Conservation (phyloP, 805 yeast species). For the Lachancea kluyveri region DNA sequence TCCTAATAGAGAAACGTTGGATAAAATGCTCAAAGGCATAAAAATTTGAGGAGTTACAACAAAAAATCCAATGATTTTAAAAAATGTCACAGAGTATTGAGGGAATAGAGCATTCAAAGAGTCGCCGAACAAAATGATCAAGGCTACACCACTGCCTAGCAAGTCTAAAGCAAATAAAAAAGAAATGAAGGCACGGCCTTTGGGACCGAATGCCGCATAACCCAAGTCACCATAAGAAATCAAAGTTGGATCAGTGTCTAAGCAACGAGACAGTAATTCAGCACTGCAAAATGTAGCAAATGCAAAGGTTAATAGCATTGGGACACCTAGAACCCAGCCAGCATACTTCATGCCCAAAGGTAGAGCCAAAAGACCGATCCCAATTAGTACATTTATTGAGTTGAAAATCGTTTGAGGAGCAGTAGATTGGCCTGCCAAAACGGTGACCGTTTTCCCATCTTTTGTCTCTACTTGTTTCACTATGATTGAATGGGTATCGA, state of each 20-base stretch:
- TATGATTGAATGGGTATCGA: constrained; percentile 45
- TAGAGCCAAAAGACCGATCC: constrained; percentile 67
- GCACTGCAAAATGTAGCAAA: constrained; percentile 72
- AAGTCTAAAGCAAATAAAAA: constrained; percentile 70
- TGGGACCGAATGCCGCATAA: constrained; percentile 74
- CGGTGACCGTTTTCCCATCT: constrained; percentile 65
- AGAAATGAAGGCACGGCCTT: constrained; percentile 69
- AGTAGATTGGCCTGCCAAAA: constrained; percentile 77
- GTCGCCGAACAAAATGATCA: constrained; percentile 79
- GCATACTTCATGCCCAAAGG: constrained; percentile 64
- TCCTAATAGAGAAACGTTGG: constrained; percentile 64
- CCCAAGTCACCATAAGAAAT: constrained; percentile 89
- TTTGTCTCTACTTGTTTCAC: constrained; percentile 60
- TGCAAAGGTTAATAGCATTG: constrained; percentile 56
- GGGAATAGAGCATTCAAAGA: constrained; percentile 69
- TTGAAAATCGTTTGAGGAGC: constrained; percentile 73
- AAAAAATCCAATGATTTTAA: constrained; percentile 63
- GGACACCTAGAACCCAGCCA: constrained; percentile 66
- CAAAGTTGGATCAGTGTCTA: constrained; percentile 74
- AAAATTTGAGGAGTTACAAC: constrained; percentile 77
- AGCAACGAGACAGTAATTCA: constrained; percentile 59
- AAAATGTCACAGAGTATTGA: constrained; percentile 41
- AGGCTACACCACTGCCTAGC: constrained; percentile 74
- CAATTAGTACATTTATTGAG: constrained; percentile 69
- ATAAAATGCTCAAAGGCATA: constrained; percentile 66